A percentile compares a stretch with the other conserved stretches of the same genome.
These are phyloP conservation scores for Stellera chamaejasme DNA, from an alignment of 345 rosid species.

Conservation along the genomic window DNA sequence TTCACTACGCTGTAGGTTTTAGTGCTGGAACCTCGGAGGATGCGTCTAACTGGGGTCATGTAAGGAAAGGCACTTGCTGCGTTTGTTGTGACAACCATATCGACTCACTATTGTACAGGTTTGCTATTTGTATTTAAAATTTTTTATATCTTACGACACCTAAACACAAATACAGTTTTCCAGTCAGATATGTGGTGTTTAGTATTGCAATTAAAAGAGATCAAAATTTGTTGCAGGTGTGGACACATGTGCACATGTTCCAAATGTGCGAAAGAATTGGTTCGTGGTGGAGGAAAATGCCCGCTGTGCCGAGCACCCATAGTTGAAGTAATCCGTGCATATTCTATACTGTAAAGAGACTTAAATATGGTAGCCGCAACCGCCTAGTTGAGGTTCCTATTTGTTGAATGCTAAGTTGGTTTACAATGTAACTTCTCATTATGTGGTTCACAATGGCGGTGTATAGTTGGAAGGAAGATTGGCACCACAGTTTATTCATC, in stretches of 20 bases:
- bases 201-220: background rate
- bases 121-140: background rate
- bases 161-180: background rate
- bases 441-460: too few species aligned
- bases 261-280: conserved; percentile 67
- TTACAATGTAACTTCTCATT: too few species aligned
- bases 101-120: conserved; percentile 70
- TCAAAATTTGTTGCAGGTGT: conserved; percentile 30
- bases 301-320: conserved; percentile 76
- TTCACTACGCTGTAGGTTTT: conserved; percentile 21
- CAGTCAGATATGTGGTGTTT: background rate
- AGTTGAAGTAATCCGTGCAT: conserved; percentile 66
- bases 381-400: too few species aligned
- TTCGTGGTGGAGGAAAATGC: conserved; percentile 64
- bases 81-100: conserved; percentile 68
- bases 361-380: background rate
- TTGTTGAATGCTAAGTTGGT: too few species aligned
- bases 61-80: conserved; percentile 67
- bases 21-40: conserved; percentile 54
- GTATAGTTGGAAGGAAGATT: too few species aligned
- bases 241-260: conserved; percentile 87
- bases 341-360: conserved; percentile 52
- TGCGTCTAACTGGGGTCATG: conserved; percentile 70
- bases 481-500: too few species aligned
- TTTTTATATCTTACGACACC: background rate